Percentiles rank a stretch among this genome's conserved stretches.
Evolutionary conservation across 192 early-diverging fungal species (phyloP).

Genomic region (Coemansia asiatica): DNA sequence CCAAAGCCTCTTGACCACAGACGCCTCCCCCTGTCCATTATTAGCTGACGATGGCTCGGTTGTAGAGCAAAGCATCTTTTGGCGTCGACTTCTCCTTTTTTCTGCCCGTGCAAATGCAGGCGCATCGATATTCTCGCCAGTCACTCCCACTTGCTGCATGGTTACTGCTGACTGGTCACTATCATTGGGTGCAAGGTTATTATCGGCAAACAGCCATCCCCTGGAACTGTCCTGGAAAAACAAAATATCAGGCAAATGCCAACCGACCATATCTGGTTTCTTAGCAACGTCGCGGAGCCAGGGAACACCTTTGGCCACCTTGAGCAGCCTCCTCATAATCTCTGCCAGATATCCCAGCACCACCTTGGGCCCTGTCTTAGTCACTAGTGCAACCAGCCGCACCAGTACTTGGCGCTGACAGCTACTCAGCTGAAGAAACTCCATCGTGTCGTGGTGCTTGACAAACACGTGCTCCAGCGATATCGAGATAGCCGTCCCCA

Average conservation of each 20-base stretch:
- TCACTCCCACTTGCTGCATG: background rate
- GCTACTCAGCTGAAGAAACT: background rate
- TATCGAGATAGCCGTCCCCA: slow-evolving; percentile 21
- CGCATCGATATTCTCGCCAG: background rate
- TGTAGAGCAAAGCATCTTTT: slow-evolving; percentile 1
- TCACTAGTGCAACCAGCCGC: slow-evolving; percentile 21
- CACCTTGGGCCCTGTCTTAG: slow-evolving; percentile 15
- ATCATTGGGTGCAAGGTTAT: too few relatives aligned
- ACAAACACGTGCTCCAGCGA: slow-evolving; percentile 21
- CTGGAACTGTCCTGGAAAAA: slow-evolving; percentile 21
- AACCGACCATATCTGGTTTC: background rate
- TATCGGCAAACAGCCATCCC: slow-evolving; percentile 5
- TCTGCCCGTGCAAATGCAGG: slow-evolving; percentile 30
- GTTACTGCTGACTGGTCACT: too few relatives aligned
- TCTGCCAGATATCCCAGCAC: slow-evolving; percentile 2
- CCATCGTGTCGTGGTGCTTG: background rate
- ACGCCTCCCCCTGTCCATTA: background rate
- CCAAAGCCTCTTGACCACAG: slow-evolving; percentile 10
- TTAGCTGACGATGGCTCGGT: too few relatives aligned
- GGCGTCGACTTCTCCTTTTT: slow-evolving; percentile 8
- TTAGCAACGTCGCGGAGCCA: slow-evolving; percentile 18
- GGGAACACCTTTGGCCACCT: slow-evolving; percentile 21
- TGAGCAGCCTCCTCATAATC: slow-evolving; percentile 10
- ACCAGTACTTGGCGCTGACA: slow-evolving; percentile 20
- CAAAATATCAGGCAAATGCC: slow-evolving; percentile 23